These are phyloP conservation scores for Leucosporidium yakuticum DNA, from an alignment of 768 basidiomycete species.

Conservation along the genomic window DNA sequence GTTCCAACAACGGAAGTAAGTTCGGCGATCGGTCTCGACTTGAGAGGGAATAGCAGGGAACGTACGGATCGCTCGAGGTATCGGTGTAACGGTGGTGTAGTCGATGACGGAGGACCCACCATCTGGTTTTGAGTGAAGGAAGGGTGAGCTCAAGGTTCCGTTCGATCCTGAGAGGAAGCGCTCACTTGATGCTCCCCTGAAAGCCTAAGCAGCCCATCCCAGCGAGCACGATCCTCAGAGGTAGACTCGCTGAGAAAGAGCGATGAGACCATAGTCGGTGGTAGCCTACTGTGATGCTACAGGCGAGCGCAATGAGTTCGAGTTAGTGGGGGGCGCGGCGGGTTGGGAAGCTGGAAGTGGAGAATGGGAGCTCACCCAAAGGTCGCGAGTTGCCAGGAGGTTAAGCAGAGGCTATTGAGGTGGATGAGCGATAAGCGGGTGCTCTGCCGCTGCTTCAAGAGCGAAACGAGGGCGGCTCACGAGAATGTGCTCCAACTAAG, in stretches of 20 bases:
- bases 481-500: constrained; percentile 3
- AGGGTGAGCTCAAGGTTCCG: background rate
- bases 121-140: constrained; percentile 43
- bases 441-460: background rate
- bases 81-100: constrained; percentile 71
- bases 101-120: constrained; percentile 60
- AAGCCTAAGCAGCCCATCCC: constrained; percentile 65
- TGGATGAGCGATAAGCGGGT: background rate
- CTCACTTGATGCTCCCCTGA: constrained; percentile 71
- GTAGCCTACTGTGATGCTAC: constrained; percentile 67
- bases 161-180: constrained; percentile 34
- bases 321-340: background rate
- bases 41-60: constrained; percentile 50
- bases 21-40: background rate
- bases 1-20: background rate
- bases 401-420: constrained; percentile 8
- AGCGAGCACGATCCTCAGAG: constrained; percentile 57
- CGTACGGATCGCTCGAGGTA: constrained; percentile 52
- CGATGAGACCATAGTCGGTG: constrained; percentile 70
- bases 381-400: constrained; percentile 63
- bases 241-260: constrained; percentile 59
- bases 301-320: background rate
- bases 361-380: constrained; percentile 52
- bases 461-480: background rate
- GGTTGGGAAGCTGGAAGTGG: background rate